These are phyloP conservation scores for Teunomyces gatunensis DNA, from an alignment of 805 yeast species.

Conservation along the genomic window DNA sequence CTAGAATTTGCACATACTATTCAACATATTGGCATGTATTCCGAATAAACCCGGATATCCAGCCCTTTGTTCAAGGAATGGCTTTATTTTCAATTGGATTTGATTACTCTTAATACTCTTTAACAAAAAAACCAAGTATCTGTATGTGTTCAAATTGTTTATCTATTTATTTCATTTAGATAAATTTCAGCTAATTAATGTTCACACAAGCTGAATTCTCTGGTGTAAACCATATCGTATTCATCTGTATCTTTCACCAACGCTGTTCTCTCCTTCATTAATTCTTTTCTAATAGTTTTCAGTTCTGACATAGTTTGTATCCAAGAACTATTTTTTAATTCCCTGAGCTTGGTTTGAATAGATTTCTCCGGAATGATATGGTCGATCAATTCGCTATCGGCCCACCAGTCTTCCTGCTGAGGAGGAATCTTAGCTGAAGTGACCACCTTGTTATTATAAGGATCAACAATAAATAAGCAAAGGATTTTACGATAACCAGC, in stretches of 20 bases:
- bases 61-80: too few relatives aligned
- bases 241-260: slow-evolving; percentile 13
- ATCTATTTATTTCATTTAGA: not conserved
- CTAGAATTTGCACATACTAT: too few relatives aligned
- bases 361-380: not conserved
- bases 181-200: not conserved
- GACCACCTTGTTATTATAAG: slow-evolving; percentile 24
- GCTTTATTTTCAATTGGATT: too few relatives aligned
- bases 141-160: too few relatives aligned
- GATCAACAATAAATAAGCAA: slow-evolving; percentile 40
- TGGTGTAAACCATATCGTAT: not conserved
- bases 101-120: too few relatives aligned
- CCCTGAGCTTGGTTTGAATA: slow-evolving; percentile 6
- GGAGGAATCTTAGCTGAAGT: slow-evolving; percentile 35
- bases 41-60: too few relatives aligned
- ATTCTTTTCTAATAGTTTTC: slow-evolving; percentile 21
- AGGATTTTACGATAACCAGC: slow-evolving; percentile 39
- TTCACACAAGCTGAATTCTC: not conserved
- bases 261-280: slow-evolving; percentile 31
- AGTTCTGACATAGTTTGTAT: slow-evolving; percentile 23
- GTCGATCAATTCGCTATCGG: slow-evolving; percentile 9
- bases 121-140: too few relatives aligned
- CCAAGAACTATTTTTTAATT: slow-evolving; percentile 7
- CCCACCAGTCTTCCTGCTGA: slow-evolving; percentile 36
- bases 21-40: too few relatives aligned